Evolutionary conservation across 495 filamentous ascomycete species (phyloP).

Genomic region (Trichoderma gamsii): DNA sequence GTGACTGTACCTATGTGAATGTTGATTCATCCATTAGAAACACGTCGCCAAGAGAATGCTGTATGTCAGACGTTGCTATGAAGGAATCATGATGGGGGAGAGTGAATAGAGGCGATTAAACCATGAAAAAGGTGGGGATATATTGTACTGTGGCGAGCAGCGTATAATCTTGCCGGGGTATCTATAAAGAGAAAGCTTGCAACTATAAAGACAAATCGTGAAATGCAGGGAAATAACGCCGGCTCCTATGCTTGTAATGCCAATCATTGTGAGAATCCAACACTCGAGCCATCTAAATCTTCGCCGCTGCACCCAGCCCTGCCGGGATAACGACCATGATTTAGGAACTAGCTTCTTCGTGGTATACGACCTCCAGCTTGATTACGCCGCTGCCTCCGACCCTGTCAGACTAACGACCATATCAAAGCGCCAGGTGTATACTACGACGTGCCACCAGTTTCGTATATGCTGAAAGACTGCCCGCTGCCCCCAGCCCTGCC

Average conservation of each 20-base stretch:
- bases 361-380: background rate
- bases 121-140: too few relatives aligned
- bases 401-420: slow-evolving; percentile 13
- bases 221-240: background rate
- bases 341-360: background rate
- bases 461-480: background rate
- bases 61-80: too few relatives aligned
- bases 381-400: slow-evolving; percentile 10
- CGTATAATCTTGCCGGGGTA: background rate
- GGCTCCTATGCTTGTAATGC: background rate
- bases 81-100: too few relatives aligned
- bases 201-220: background rate
- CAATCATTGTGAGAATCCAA: background rate
- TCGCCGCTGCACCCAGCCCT: slow-evolving; percentile 12
- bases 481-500: slow-evolving; percentile 11
- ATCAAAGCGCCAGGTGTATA: background rate
- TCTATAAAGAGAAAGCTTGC: background rate
- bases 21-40: too few relatives aligned
- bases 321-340: slow-evolving; percentile 9
- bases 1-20: too few relatives aligned
- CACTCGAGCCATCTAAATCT: slow-evolving; percentile 29
- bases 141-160: too few relatives aligned
- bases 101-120: too few relatives aligned
- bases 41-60: too few relatives aligned
- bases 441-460: background rate